Conservation (phyloP, 1,284 basidiomycete species). For the Rhodotorula sp. region DNA sequence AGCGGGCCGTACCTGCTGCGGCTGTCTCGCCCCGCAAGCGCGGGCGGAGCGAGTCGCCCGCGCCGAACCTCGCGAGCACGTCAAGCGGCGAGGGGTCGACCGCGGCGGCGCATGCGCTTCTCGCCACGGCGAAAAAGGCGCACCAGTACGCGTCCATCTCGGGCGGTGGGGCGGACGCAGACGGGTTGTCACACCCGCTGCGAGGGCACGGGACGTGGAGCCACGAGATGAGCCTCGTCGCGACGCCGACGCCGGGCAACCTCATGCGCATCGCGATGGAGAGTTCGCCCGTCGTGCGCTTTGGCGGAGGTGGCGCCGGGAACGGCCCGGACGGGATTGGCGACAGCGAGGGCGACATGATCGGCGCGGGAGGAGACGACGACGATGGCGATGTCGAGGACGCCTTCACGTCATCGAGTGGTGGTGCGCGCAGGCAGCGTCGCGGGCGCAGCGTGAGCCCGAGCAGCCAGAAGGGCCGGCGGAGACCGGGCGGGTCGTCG, state of each 20-base stretch:
- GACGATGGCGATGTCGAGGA: constrained; percentile 5
- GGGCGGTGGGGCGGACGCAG: constrained; percentile 1
- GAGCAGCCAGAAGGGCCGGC: constrained; percentile 4
- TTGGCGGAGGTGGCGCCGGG: not conserved
- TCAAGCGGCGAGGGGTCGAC: constrained; percentile 13
- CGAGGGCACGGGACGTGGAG: not conserved
- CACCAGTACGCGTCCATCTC: not conserved
- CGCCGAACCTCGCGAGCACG: not conserved
- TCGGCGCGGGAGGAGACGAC: not conserved
- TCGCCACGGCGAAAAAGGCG: constrained; percentile 32
- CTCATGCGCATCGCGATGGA: constrained; percentile 19
- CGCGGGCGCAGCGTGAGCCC: not conserved
- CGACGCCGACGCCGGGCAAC: constrained; percentile 28
- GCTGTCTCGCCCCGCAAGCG: constrained; percentile 25
- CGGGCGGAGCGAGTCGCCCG: constrained; percentile 19
- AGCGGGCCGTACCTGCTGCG: not conserved
- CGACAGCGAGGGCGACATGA: constrained; percentile 14
- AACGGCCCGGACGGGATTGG: not conserved
- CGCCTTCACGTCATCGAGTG: constrained; percentile 5
- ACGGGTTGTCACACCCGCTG: too few species aligned
- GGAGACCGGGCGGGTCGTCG: not conserved
- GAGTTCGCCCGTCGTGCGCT: constrained; percentile 23
- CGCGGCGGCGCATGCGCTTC: constrained; percentile 26
- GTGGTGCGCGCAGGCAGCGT: constrained; percentile 3
- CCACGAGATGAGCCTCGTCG: constrained; percentile 15